Base-by-base conservation (phyloP, 371 early-diverging fungal species). In the Chytridium lagenaria region DNA sequence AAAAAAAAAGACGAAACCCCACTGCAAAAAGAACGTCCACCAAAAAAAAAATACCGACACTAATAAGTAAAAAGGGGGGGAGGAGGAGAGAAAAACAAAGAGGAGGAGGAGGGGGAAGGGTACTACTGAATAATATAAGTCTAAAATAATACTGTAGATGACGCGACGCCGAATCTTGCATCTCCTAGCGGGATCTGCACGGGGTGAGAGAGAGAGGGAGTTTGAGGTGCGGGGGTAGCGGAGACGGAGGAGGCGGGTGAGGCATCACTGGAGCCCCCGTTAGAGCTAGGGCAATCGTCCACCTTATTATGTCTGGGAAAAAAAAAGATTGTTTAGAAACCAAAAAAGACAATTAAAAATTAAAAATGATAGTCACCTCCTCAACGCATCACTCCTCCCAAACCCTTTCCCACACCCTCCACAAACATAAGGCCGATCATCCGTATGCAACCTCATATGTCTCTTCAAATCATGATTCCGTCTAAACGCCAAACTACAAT, bases 391-490 rank as follows among this genome's bases (percentile, higher is more conserved):
- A n/a, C 61, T 61, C 26, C 71, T 39, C 12, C 71, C 71, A 63
- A 71, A 71, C 12, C 71, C 71, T 34, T 64, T 61, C 19, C 51
- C 64, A 37, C 71, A 71, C 50, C 37, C 50, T 51, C 38, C 64
- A 23, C 71, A 71, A 7, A 49, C 63, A 34, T 61, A 71, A 23
- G 63, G 63, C 37, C 63, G 30, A 37, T 63, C 63, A 37, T 63
- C 63, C 36, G 63, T 63, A 23, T 63, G 63, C 37, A 63, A 37
- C 37, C 63, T 30, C 63, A 36, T 37, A 36, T 63, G 63, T 12
- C 63, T 15, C 63, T 63, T 63, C 34, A 63, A 36, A 63, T 63
- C 90, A 71, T 90, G 89, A 71, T 85, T 84, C 51, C 90, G 80
- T 55, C 82, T 74, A 49, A 89, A 89, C 34, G 77, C 59, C 71